Conservation (phyloP, 2,329 filamentous ascomycete species). For the Rosellinia necatrix region DNA sequence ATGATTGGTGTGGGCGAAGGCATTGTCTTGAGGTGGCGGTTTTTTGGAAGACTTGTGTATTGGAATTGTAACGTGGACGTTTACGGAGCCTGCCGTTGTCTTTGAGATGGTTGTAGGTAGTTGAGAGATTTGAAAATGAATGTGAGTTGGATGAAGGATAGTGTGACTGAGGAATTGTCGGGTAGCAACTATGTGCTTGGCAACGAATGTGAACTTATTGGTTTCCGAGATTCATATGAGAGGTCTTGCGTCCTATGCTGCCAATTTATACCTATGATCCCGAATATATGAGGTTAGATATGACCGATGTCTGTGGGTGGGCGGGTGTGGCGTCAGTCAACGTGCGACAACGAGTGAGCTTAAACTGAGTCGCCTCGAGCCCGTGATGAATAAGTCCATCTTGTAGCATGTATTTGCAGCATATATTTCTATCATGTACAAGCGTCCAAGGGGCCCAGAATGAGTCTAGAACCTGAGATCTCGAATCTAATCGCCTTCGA, state of each 20-base stretch:
- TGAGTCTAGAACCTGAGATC: constrained; percentile 2
- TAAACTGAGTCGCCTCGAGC: neutral
- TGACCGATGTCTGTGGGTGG: neutral
- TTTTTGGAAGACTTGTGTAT: neutral
- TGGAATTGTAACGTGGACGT: no score
- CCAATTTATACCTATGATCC: constrained; percentile 17
- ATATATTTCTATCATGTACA: neutral
- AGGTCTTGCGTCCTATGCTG: neutral
- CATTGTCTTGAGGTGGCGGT: constrained; percentile 29
- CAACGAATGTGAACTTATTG: constrained; percentile 13
- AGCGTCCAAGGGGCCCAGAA: neutral
- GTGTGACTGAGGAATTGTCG: constrained; percentile 11
- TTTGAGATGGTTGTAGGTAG: neutral
- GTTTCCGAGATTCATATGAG: neutral
- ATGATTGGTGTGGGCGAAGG: constrained; percentile 31
- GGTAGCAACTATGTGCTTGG: constrained; percentile 9
- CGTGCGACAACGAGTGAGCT: neutral
- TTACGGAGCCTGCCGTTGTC: no score
- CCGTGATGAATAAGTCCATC: neutral
- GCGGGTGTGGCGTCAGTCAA: neutral
- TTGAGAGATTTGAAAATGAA: constrained; percentile 12
- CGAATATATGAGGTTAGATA: neutral
- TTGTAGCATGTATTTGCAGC: neutral
- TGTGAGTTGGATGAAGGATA: constrained; percentile 9
- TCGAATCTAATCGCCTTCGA: neutral